Base-by-base conservation (phyloP, 2,329 filamentous ascomycete species). In the Calonectria leucothoes region DNA sequence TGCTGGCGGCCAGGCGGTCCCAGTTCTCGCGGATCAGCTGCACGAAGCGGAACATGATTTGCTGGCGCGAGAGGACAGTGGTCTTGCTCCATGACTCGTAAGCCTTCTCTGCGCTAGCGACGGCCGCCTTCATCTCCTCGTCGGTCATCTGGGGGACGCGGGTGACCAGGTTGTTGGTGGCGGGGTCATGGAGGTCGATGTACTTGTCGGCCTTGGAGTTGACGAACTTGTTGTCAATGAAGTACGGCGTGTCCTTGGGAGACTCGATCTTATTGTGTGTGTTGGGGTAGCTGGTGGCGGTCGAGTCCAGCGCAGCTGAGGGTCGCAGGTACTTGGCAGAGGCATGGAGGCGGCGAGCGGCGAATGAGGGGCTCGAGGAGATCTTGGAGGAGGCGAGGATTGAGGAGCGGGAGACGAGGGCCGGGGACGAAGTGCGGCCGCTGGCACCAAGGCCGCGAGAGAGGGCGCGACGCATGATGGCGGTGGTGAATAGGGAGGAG, bases 11-110 rank as follows among this genome's bases (percentile, higher is more conserved):
- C 77, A 97, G 86, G 23, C 94, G 90, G 83, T 97, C 94, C 94
- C 94, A 96, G 86, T 97, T 93, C 86, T 96, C 93, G 66, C 94
- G 89, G 83, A 97, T 95, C 81, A 97, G 87, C 37, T 90, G 89
- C 39, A 95, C 94, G 81, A 95, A 95, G 85, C 93, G 94, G 89
- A 97, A 96, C 93, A 96, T 95, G 86, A 96, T 93, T 86, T 94
- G 92, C 88, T 97, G 94, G 75, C 94, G 89, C 75, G 90, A 87
- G 77, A 97, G 89, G 76, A 96, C 87, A 82, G 91, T 94, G 31
- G 91, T 96, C 76, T 89, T 88, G 79, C 88, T 91, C 94, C 94
- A 97, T 65, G 88, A 88, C 76, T 92, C 90, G 83, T 95, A 96
- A 1, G 94, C 94, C 85, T 91, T 92, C 85, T 93, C 87, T 6